Percentiles rank a stretch among this genome's conserved stretches.
phyloP scores from a whole-genome alignment of 1,139 yeast species.

The Eremothecium gossypii region DNA sequence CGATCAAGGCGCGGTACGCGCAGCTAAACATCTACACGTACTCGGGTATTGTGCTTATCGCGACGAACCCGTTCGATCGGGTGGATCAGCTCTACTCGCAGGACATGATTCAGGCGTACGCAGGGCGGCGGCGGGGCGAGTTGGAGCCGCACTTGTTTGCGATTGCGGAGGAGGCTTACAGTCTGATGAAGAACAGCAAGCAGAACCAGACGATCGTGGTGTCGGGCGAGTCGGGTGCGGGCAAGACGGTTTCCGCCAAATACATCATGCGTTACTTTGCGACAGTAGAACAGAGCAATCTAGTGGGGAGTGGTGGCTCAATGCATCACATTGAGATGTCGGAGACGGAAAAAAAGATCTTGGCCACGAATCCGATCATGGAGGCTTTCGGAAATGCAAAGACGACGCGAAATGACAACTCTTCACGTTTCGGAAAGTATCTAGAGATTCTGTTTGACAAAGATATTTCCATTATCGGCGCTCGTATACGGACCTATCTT shows the following conservation, averaged over 20 bases:
- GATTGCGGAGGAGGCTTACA: slow-evolving; percentile 96
- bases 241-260: slow-evolving; percentile 95
- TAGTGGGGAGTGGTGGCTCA: slow-evolving; percentile 22
- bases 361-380: slow-evolving; percentile 97
- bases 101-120: slow-evolving; percentile 87
- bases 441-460: slow-evolving; percentile 80
- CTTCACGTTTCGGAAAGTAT: slow-evolving; percentile 95
- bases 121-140: slow-evolving; percentile 88
- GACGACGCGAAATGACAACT: slow-evolving; percentile 93
- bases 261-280: slow-evolving; percentile 97
- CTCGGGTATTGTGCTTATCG: slow-evolving; percentile 93
- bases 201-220: slow-evolving; percentile 93
- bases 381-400: slow-evolving; percentile 98
- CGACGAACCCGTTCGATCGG: slow-evolving; percentile 90
- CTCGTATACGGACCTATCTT: slow-evolving; percentile 83
- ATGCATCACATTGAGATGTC: slow-evolving; percentile 62
- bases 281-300: slow-evolving; percentile 56
- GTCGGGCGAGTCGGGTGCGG: slow-evolving; percentile 98
- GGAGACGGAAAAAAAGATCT: slow-evolving; percentile 84
- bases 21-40: slow-evolving; percentile 90
- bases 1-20: slow-evolving; percentile 80
- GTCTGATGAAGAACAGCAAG: slow-evolving; percentile 81
- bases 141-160: slow-evolving; percentile 95
- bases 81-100: slow-evolving; percentile 86
- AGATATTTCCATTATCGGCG: slow-evolving; percentile 77